Base-by-base conservation (phyloP, 148 eudicot species). In the Hydrangea macrophylla region DNA sequence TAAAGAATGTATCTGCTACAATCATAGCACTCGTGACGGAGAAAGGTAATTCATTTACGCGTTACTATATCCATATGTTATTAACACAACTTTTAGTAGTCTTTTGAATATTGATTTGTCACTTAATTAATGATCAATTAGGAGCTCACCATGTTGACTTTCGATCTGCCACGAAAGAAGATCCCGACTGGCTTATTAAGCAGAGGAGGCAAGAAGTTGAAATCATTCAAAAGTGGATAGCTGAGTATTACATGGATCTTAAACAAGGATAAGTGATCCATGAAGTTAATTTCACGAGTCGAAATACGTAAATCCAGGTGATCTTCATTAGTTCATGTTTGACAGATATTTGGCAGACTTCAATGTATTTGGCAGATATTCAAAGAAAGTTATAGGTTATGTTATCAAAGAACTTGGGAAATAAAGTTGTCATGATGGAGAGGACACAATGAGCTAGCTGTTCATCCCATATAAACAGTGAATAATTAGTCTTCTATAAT, bases 71-170 rank as follows among this genome's bases (percentile, higher is more conserved):
- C 27, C 13, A 23, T 35, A 8, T 35, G 39, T 35, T 35, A n/a
- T 65, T 1, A 11, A 40, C 27, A 22, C 22, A 30, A 32, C 15
- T 15, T 61, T 5, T 18, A 9, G 23, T 24, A 33, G 35, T 26
- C 9, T 20, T n/a, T 7, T 0, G 15, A 2, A 44, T 64, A 8
- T 17, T 33, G n/a, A 33, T 18, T 26, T 9, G 36, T 5, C 1
- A 25, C 32, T 53, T 5, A 9, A 1, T n/a, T 3, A 17, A 1
- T 40, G 48, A 3, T n/a, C 7, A 62, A 28, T 44, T 27, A 81
- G 84, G 85, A 24, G 85, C 85, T 63, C 81, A 81, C 65, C 81
- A 81, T 73, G 62, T 73, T 7, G 81, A 81, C 72, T 58, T 81
- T 42, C 76, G 81, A 3, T 45, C 79, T 51, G 74, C 76, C 48